These are phyloP conservation scores for Trametes polyzona DNA, from an alignment of 1,284 basidiomycete genomes.

Conservation along the genomic window DNA sequence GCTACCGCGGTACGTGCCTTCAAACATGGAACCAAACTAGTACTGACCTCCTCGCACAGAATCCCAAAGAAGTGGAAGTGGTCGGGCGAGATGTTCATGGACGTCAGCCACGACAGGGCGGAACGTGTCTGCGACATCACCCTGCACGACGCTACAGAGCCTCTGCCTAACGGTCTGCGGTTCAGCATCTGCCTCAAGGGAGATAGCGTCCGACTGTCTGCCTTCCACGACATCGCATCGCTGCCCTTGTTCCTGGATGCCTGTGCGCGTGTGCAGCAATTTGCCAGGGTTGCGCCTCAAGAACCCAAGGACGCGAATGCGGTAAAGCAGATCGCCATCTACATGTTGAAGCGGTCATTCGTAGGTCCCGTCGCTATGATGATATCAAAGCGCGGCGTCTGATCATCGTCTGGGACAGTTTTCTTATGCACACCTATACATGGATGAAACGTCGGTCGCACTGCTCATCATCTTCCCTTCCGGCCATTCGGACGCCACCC, in stretches of 20 bases:
- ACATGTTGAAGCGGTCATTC: slow-evolving; percentile 42
- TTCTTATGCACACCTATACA: slow-evolving; percentile 48
- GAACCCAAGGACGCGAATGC: slow-evolving; percentile 43
- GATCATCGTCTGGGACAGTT: slow-evolving; percentile 42
- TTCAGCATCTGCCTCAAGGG: slow-evolving; percentile 49
- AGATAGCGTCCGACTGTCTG: slow-evolving; percentile 48
- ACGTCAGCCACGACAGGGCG: slow-evolving; percentile 34
- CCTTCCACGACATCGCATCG: slow-evolving; percentile 51
- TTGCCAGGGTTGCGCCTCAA: slow-evolving; percentile 48
- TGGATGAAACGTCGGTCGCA: slow-evolving; percentile 48
- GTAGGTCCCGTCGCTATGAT: slow-evolving; percentile 23
- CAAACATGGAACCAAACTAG: not conserved
- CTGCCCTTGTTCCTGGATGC: slow-evolving; percentile 49
- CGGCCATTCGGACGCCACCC: slow-evolving; percentile 28
- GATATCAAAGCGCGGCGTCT: not conserved
- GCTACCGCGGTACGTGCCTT: slow-evolving; percentile 15
- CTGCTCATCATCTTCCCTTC: slow-evolving; percentile 46
- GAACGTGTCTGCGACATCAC: slow-evolving; percentile 52
- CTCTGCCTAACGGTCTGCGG: slow-evolving; percentile 45
- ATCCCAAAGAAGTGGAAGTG: slow-evolving; percentile 42
- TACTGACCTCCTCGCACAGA: not conserved
- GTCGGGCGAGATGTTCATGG: slow-evolving; percentile 39
- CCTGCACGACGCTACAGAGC: slow-evolving; percentile 49
- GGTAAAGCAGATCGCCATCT: slow-evolving; percentile 46
- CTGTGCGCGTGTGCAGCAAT: slow-evolving; percentile 53